A percentile compares a stretch with the other conserved stretches of the same genome.
phyloP scores from a whole-genome alignment of 768 basidiomycete species.

The button mushroom (Agaricus bisporus) region DNA sequence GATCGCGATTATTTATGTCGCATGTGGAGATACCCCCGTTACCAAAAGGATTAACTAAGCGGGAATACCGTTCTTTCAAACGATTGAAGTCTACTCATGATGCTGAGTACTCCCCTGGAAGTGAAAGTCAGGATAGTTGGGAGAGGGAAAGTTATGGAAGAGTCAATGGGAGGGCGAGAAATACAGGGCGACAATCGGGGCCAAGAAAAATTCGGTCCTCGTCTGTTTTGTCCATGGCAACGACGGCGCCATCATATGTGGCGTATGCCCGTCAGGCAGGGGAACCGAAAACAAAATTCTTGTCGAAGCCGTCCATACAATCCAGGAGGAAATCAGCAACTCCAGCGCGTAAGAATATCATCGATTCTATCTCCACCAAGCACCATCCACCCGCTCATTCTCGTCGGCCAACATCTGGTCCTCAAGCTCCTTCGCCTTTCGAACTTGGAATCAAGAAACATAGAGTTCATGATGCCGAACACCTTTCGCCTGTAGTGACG shows the following conservation, averaged over 20 bases:
- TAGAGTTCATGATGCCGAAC: not conserved
- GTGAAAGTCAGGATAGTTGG: not conserved
- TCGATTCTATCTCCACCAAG: not conserved
- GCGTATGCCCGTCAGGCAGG: not conserved
- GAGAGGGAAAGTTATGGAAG: not conserved
- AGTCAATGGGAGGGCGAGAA: not conserved
- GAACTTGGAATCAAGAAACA: not conserved
- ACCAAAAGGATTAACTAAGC: not conserved
- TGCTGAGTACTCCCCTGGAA: not conserved
- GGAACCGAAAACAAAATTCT: not conserved
- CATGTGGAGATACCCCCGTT: conserved; percentile 2
- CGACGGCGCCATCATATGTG: not conserved
- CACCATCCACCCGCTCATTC: not conserved
- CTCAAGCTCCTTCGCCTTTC: not conserved
- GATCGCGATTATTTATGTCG: not conserved
- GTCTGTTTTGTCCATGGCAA: too few species aligned
- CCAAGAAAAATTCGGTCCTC: not conserved
- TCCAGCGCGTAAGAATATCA: not conserved
- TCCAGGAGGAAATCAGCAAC: not conserved
- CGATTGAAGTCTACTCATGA: not conserved
- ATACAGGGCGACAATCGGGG: not conserved
- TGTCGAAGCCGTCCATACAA: not conserved
- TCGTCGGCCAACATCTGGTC: not conserved
- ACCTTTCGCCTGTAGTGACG: not conserved
- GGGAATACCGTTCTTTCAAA: not conserved